Base-by-base conservation (phyloP, 306 rosid genomes). In the Pueraria montana region DNA sequence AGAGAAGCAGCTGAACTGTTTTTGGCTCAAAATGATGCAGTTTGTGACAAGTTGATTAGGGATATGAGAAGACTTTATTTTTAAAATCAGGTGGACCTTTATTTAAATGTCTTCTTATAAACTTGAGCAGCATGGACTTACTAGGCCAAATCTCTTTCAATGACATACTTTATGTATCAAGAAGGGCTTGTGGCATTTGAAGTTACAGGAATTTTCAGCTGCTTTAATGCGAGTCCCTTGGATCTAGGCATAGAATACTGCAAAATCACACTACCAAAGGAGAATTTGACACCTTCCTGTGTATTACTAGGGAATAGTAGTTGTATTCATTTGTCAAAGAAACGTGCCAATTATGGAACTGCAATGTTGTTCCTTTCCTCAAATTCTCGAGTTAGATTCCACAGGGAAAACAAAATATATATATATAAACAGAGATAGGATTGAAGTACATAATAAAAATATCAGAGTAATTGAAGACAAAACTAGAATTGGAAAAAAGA, bases 11-110 rank as follows among this genome's bases (percentile, higher is more conserved):
- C 92, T 14, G 89, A 90, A 83, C 69, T 24, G 36, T 84, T 76
- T 88, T 85, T 91, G 75, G 87, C 86, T 10, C 62, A 89, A 71
- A 89, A 83, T 67, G 84, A 82, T 34, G 84, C 2, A 24, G 58
- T 91, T 79, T 82, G 84, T 72, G 82, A 86, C 77, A 86, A 90
- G 87, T 73, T 89, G 79, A 84, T 89, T 36, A 78, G 61, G 83
- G 77, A 86, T 74, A 82, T 91, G 80, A 89, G 91, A 80, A 87
- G 87, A 53, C 86, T 45, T 16, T 40, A 90, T 55, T 89, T 93
- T 58, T 81, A 80, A 86, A 65, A 58, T 26, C 16, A 11, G 77
- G 21, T 62, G 74, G 77, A 61, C 72, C 36, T 53, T 32, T 18
- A 49, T 53, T 32, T 18, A 49, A 73, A 73, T 23, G 5, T 74